Evolutionary conservation across 495 filamentous ascomycete species (phyloP), one percentile per base, ranked within the genome.

Genomic region (Penicillium cataractarum): DNA sequence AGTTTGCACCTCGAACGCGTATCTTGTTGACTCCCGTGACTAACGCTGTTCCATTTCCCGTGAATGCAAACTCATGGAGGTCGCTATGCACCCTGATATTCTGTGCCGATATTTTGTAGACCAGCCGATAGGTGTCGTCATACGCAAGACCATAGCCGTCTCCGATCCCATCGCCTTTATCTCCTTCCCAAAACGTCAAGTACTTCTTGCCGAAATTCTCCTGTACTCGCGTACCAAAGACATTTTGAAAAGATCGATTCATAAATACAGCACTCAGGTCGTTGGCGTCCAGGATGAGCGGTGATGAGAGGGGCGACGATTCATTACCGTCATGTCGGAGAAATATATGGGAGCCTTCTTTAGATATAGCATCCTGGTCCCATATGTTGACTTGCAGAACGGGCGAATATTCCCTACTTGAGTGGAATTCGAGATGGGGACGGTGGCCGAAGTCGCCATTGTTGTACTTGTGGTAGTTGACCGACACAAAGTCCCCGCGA

Each of bases 371-470:
- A 22, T 62, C 55, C 1, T 22, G 37, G 21, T 66, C 44, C 64
- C 67, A 69, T 26, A 62, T 24, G 37, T 63, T 66, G 29, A 60
- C 67, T 46, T 69, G 67, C 27, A 69, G 49, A 1, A 69, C 26
- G 17, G 67, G 67, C 0, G 67, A 40, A 29, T 56, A 69, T 62
- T 69, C 67, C 50, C 9, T 51, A 55, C 67, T 69, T 1, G 67
- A 66, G 10, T 69, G 63, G 17, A 62, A 69, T 24, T 69, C 67
- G 6, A 66, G 61, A 57, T 69, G 67, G 10, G 67, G 67, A 24
- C 67, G 57, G 35, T 69, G 67, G 24, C 67, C 67, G 7, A 69
- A 35, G 21, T 35, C 55, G 22, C 63, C 67, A 22, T 61, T 54
- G 49, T 69, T 69, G 58, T 66, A 69, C 26, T 40, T 31, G 10